These are phyloP conservation scores for Yarrowia galli DNA, from an alignment of 1,139 yeast species.

Conservation along the genomic window DNA sequence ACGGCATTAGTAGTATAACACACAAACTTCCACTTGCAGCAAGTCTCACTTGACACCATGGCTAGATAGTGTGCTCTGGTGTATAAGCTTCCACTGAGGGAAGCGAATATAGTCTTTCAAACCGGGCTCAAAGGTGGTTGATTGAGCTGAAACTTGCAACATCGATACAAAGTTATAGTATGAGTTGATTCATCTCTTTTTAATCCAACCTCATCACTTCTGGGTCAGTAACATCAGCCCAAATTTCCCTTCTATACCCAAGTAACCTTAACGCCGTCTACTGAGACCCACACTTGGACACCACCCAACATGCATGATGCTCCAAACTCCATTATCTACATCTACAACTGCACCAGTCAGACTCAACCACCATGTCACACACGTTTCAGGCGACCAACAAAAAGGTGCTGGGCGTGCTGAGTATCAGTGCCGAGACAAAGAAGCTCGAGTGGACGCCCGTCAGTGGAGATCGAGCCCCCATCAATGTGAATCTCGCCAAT, in stretches of 20 bases:
- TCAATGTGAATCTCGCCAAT: conserved; percentile 39
- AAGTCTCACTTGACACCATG: no score
- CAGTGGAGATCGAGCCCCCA: conserved; percentile 41
- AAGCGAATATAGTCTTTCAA: no score
- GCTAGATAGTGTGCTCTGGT: no score
- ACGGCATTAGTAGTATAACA: no score
- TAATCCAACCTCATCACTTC: no score
- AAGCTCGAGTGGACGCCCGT: conserved; percentile 44
- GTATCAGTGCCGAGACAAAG: conserved; percentile 43
- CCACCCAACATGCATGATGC: conserved; percentile 1
- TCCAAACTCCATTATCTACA: conserved; percentile 1
- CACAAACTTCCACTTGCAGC: no score
- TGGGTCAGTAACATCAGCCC: no score
- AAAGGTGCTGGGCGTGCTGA: conserved; percentile 45
- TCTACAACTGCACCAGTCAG: background rate
- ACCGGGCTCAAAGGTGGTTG: no score
- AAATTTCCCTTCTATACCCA: background rate
- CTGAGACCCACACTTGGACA: background rate
- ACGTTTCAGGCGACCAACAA: conserved; percentile 46
- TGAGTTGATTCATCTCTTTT: background rate
- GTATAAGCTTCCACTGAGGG: no score
- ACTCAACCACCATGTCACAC: conserved; percentile 31
- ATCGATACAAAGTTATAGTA: no score
- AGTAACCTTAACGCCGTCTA: background rate
- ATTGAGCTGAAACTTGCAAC: no score